phyloP scores from a whole-genome alignment of 2,329 filamentous ascomycete species.

The Aspergillus proliferans region DNA sequence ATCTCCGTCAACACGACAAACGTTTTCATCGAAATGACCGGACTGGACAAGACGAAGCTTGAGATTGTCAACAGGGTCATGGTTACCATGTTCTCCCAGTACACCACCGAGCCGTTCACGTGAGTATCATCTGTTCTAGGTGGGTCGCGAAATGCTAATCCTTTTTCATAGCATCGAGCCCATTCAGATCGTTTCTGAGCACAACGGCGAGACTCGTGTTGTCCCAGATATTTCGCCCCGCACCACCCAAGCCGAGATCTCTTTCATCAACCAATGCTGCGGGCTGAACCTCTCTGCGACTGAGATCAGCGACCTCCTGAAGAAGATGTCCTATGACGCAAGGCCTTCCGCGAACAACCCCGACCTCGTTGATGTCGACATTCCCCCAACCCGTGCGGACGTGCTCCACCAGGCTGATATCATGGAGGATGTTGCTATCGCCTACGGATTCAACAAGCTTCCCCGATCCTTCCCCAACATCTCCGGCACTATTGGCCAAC shows the following conservation, averaged over 20 bases:
- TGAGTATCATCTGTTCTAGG: conserved; percentile 20
- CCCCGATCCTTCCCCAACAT: conserved; percentile 81
- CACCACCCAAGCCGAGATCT: conserved; percentile 72
- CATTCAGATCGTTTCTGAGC: conserved; percentile 82
- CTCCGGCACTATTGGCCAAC: conserved; percentile 77
- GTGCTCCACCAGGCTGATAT: conserved; percentile 95
- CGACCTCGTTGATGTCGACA: conserved; percentile 70
- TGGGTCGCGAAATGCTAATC: conserved; percentile 4
- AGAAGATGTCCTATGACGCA: conserved; percentile 83
- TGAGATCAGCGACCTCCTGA: conserved; percentile 70
- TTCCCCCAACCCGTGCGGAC: conserved; percentile 87
- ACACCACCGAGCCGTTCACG: conserved; percentile 82
- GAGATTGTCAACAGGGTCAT: conserved; percentile 95
- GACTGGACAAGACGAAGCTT: conserved; percentile 90
- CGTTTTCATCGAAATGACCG: conserved; percentile 94
- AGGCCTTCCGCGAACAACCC: conserved; percentile 63
- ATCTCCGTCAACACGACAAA: conserved; percentile 88
- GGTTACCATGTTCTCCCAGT: conserved; percentile 93
- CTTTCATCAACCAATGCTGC: conserved; percentile 90
- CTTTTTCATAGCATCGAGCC: conserved; percentile 62
- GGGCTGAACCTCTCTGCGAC: conserved; percentile 70
- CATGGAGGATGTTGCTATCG: conserved; percentile 97
- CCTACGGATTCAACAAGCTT: conserved; percentile 95
- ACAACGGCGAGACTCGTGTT: conserved; percentile 77
- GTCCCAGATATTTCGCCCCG: conserved; percentile 76